These are phyloP conservation scores for Nannochloropsis oceanica DNA, from an alignment of 108 stramenopile species.

Conservation along the genomic window DNA sequence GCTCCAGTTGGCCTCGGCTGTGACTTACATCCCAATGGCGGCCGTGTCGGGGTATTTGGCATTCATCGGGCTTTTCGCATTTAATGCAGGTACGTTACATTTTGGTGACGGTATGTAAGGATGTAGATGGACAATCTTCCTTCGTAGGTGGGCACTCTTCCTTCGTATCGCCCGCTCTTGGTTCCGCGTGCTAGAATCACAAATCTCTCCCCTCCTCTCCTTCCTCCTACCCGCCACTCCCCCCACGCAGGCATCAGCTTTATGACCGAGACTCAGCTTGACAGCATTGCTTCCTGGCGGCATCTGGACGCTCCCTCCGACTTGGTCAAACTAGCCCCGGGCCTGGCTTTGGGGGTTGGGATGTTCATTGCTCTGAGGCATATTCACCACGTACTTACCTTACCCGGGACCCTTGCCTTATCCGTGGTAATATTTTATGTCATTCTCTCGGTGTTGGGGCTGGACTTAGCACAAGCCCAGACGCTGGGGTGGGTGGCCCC, in stretches of 20 bases:
- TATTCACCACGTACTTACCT: neutral
- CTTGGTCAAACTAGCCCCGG: neutral
- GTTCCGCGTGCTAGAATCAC: neutral
- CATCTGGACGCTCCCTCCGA: neutral
- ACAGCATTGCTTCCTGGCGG: neutral
- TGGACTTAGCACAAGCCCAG: slow-evolving; percentile 1
- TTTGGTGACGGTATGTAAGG: neutral
- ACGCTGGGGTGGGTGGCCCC: slow-evolving; percentile 10
- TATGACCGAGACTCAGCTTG: neutral
- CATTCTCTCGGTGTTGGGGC: neutral
- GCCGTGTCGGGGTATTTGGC: slow-evolving; percentile 95
- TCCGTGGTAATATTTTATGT: neutral
- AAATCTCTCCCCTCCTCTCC: neutral
- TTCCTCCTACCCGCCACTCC: neutral
- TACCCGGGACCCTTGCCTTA: neutral
- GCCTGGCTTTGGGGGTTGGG: neutral
- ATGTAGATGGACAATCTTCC: neutral
- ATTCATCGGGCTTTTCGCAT: slow-evolving; percentile 83
- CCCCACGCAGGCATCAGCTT: neutral
- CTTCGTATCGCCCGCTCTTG: neutral
- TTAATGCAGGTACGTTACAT: neutral
- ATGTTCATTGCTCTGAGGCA: neutral
- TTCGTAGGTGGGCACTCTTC: neutral
- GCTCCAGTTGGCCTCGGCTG: slow-evolving; percentile 61
- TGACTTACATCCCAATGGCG: slow-evolving; percentile 77